Conservation (phyloP, 306 rosid genomes). For the Vachellia collinsii region DNA sequence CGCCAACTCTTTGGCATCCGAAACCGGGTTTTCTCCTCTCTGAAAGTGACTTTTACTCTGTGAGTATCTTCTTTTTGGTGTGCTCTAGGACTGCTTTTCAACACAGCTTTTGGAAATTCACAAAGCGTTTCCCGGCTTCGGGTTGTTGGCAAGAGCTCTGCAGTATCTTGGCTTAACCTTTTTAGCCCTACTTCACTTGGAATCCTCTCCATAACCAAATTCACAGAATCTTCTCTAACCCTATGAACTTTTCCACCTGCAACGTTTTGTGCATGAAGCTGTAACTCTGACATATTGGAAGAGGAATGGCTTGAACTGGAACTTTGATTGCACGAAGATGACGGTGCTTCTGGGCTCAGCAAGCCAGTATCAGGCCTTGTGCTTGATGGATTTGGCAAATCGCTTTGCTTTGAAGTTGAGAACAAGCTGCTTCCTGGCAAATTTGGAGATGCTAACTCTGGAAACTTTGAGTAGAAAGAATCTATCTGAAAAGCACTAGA, state of each 20-base stretch:
- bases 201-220: slow-evolving; percentile 60
- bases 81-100: slow-evolving; percentile 25
- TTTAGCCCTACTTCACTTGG: slow-evolving; percentile 73
- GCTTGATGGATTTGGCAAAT: slow-evolving; percentile 47
- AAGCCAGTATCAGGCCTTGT: slow-evolving; percentile 48
- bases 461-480: slow-evolving; percentile 80
- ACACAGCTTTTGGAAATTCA: slow-evolving; percentile 44
- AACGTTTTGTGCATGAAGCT: slow-evolving; percentile 32
- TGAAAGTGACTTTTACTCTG: slow-evolving; percentile 70
- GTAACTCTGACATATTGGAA: slow-evolving; percentile 67
- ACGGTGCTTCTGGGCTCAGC: slow-evolving; percentile 53
- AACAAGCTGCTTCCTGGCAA: slow-evolving; percentile 52
- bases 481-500: slow-evolving; percentile 85
- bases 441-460: slow-evolving; percentile 76
- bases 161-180: slow-evolving; percentile 42
- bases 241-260: slow-evolving; percentile 45
- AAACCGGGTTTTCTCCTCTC: slow-evolving; percentile 82
- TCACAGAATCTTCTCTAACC: slow-evolving; percentile 46
- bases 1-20: slow-evolving; percentile 62
- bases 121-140: slow-evolving; percentile 63
- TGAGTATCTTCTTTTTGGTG: slow-evolving; percentile 42
- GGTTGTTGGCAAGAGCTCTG: slow-evolving; percentile 55
- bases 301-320: slow-evolving; percentile 81
- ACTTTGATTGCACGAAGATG: slow-evolving; percentile 70
- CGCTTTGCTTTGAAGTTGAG: slow-evolving; percentile 60